phyloP scores from a whole-genome alignment of 768 basidiomycete genomes.

The Pisolithus sp. region DNA sequence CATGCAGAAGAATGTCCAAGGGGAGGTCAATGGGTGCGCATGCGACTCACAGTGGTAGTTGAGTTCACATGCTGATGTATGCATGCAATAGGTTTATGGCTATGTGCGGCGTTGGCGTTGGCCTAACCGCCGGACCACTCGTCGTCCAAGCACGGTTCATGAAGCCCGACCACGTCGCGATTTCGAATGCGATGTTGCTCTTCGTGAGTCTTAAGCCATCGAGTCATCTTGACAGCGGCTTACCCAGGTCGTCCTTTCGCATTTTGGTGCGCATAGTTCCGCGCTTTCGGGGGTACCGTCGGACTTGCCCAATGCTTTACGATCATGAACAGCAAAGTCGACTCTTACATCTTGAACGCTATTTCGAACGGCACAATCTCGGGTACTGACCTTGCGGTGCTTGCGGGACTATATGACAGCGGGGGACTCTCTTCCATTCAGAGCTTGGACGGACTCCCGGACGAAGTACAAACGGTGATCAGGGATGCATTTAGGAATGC shows the following conservation, averaged over 20 bases:
- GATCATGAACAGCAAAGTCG: conserved; percentile 39
- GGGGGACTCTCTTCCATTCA: conserved; percentile 30
- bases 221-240: accelerated
- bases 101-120: conserved; percentile 39
- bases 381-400: conserved; percentile 18
- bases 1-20: conserved; percentile 32
- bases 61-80: neutral
- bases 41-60: neutral
- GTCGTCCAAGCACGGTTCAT: conserved; percentile 42
- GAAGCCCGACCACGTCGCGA: conserved; percentile 36
- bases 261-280: conserved; percentile 27
- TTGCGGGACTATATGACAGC: conserved; percentile 19
- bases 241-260: neutral
- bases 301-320: conserved; percentile 50
- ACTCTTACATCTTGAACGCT: conserved; percentile 23
- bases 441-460: conserved; percentile 32
- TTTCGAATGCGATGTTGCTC: conserved; percentile 36
- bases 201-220: conserved; percentile 32
- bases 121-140: conserved; percentile 33
- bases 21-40: conserved; percentile 31
- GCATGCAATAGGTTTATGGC: conserved; percentile 33
- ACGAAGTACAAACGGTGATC: conserved; percentile 28
- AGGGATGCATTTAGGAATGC: conserved; percentile 37
- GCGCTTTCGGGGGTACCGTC: conserved; percentile 45
- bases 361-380: conserved; percentile 25